phyloP scores from a whole-genome alignment of 2,329 filamentous ascomycete species.

The Whalleya microplaca region DNA sequence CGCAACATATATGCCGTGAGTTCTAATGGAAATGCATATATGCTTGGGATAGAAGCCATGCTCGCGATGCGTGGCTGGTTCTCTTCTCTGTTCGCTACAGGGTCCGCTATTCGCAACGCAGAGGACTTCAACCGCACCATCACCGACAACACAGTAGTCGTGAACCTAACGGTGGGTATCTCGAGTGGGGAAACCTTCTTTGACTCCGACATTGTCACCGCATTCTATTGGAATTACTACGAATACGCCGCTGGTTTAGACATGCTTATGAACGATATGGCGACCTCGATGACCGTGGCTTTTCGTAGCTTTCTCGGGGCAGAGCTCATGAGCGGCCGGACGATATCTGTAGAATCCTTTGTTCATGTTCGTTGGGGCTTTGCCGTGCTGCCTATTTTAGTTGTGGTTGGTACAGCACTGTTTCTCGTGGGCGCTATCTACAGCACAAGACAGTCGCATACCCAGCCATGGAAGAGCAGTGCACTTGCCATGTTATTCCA shows the following conservation, averaged over 20 bases:
- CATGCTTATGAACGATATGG: constrained; percentile 40
- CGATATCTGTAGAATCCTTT: constrained; percentile 36
- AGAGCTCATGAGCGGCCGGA: constrained; percentile 33
- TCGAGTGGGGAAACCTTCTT: constrained; percentile 39
- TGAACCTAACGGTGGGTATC: constrained; percentile 40
- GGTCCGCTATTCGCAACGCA: constrained; percentile 34
- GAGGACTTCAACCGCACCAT: constrained; percentile 34
- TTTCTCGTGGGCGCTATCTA: constrained; percentile 37
- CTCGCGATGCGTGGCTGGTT: constrained; percentile 40
- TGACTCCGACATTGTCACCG: constrained; percentile 42
- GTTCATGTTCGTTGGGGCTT: constrained; percentile 43
- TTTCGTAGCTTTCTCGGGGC: constrained; percentile 37
- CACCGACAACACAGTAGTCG: constrained; percentile 32
- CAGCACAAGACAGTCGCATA: constrained; percentile 29
- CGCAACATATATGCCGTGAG: constrained; percentile 27
- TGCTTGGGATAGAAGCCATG: constrained; percentile 34
- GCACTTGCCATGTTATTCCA: constrained; percentile 41
- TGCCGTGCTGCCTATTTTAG: constrained; percentile 36
- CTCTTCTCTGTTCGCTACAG: constrained; percentile 33
- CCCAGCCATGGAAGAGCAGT: constrained; percentile 41
- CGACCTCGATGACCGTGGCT: constrained; percentile 40
- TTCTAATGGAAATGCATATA: constrained; percentile 22
- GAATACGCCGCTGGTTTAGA: constrained; percentile 39
- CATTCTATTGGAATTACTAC: constrained; percentile 47
- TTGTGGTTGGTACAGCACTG: constrained; percentile 34